Evolutionary conservation across 805 yeast genomes (phyloP).

Genomic region (Ogataea thermomethanolica): DNA sequence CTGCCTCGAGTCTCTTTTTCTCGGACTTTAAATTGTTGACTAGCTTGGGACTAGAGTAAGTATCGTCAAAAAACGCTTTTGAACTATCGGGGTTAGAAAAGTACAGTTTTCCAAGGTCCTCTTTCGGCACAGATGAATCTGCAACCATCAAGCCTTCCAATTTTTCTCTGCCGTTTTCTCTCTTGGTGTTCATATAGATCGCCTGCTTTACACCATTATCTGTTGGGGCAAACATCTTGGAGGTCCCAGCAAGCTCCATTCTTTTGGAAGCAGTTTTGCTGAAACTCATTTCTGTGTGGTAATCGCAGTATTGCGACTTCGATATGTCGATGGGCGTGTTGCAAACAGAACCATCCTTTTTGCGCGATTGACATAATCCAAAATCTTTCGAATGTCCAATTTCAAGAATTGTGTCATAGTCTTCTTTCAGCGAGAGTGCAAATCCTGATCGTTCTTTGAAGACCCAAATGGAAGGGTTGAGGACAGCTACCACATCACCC

Average conservation of each 20-base stretch:
- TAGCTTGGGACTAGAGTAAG: constrained; percentile 46
- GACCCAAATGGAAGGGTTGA: constrained; percentile 67
- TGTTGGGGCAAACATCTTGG: constrained; percentile 55
- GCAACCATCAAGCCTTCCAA: constrained; percentile 26
- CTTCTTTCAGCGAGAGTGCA: constrained; percentile 51
- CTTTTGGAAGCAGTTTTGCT: constrained; percentile 55
- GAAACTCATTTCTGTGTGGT: constrained; percentile 60
- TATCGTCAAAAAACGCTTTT: constrained; percentile 49
- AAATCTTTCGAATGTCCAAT: constrained; percentile 68
- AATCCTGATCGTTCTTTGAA: constrained; percentile 37
- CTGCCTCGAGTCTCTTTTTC: constrained; percentile 36
- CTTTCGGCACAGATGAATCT: constrained; percentile 25
- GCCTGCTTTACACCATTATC: constrained; percentile 41
- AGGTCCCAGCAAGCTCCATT: constrained; percentile 69
- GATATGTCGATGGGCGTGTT: constrained; percentile 54
- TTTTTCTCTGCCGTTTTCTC: constrained; percentile 25
- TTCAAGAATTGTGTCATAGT: constrained; percentile 55
- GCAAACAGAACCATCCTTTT: constrained; percentile 52
- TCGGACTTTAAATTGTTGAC: constrained; percentile 38
- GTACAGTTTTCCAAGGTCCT: constrained; percentile 24
- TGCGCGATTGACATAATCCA: constrained; percentile 57
- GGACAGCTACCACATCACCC: constrained; percentile 70
- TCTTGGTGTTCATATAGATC: constrained; percentile 32
- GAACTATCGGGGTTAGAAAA: constrained; percentile 43
- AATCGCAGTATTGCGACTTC: constrained; percentile 60